These are phyloP conservation scores for Bryopsis sp. DNA, from an alignment of 139 green algal species.

Conservation along the genomic window DNA sequence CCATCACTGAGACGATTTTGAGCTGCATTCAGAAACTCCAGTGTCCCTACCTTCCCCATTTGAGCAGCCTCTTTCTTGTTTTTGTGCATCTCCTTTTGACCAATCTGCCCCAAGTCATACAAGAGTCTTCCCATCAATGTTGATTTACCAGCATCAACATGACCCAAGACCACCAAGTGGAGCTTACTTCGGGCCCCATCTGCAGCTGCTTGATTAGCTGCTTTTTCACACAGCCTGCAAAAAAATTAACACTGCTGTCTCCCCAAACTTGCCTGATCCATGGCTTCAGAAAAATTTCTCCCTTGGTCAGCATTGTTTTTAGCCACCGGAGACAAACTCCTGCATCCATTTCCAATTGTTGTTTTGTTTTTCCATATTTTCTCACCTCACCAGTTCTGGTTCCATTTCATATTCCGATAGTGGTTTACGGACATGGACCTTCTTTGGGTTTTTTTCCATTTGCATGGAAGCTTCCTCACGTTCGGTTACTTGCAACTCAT, in stretches of 20 bases:
- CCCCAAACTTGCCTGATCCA: too few relatives aligned
- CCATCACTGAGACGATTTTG: too few relatives aligned
- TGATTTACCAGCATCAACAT: conserved; percentile 87
- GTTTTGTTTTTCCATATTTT: too few relatives aligned
- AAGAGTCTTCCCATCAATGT: conserved; percentile 92
- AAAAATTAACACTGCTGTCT: too few relatives aligned
- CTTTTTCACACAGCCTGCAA: neutral
- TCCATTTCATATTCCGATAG: neutral
- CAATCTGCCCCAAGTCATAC: conserved; percentile 60
- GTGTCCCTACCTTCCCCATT: conserved; percentile 61
- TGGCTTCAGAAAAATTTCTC: too few relatives aligned
- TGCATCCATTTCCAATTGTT: too few relatives aligned
- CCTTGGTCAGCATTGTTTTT: neutral
- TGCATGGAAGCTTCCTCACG: too few relatives aligned
- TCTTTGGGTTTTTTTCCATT: too few relatives aligned
- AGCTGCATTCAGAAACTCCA: too few relatives aligned
- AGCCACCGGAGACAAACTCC: neutral
- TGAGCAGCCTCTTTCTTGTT: conserved; percentile 60
- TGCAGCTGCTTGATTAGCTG: neutral
- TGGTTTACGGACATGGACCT: too few relatives aligned
- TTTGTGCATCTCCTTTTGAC: conserved; percentile 56
- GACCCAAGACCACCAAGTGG: conserved; percentile 83
- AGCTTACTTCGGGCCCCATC: conserved; percentile 28
- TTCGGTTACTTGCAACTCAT: too few relatives aligned
- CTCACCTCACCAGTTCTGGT: neutral